These are phyloP conservation scores for Rhynchospora tenuis DNA, from an alignment of 176 grass and related monocot species.

Conservation along the genomic window DNA sequence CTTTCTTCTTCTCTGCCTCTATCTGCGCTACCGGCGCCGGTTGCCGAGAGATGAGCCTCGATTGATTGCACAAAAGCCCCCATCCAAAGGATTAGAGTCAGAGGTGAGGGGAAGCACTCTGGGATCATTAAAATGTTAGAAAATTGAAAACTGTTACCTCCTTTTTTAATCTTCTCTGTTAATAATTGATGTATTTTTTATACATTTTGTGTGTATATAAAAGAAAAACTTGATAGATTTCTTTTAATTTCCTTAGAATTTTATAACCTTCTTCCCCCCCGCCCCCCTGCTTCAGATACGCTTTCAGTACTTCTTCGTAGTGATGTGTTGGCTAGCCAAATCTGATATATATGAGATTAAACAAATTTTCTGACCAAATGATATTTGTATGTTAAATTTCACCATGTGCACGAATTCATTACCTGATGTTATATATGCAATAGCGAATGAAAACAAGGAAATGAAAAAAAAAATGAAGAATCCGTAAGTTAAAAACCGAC, in stretches of 20 bases:
- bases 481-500: too few relatives aligned
- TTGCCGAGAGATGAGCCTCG: neutral
- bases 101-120: neutral
- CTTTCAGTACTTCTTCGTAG: neutral
- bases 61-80: neutral
- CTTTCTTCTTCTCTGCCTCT: constrained; percentile 10
- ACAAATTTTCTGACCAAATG: neutral
- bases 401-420: too few relatives aligned
- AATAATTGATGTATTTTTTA: neutral
- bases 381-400: neutral
- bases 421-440: too few relatives aligned
- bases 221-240: neutral
- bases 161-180: too few relatives aligned
- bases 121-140: neutral
- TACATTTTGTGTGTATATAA: too few relatives aligned
- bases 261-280: neutral
- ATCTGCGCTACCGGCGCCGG: neutral
- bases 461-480: too few relatives aligned
- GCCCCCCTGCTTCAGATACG: too few relatives aligned
- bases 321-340: neutral
- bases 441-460: too few relatives aligned
- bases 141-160: neutral
- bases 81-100: neutral
- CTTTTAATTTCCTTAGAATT: neutral
- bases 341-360: neutral